Conservation (phyloP, 2,329 filamentous ascomycete genomes). For the Alternaria sp. region DNA sequence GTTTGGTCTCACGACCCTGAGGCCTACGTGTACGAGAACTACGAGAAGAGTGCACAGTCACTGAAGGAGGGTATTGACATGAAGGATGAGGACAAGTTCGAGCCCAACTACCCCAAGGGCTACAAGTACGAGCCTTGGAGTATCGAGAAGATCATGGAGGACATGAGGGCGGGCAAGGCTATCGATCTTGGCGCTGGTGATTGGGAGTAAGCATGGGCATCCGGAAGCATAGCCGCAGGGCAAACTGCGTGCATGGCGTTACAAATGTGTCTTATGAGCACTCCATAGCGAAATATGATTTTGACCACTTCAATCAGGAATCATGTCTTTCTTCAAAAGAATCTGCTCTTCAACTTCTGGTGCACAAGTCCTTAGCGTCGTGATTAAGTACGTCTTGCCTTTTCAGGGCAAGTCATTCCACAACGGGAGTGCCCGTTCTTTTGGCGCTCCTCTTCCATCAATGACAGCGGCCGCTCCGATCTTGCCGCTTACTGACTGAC, state of each 20-base stretch:
- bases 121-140: slow-evolving; percentile 54
- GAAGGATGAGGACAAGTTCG: slow-evolving; percentile 52
- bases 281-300: not conserved
- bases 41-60: slow-evolving; percentile 52
- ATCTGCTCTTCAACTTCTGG: not conserved
- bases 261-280: not conserved
- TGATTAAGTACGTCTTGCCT: not conserved
- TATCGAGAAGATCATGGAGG: slow-evolving; percentile 53
- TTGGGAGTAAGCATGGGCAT: slow-evolving; percentile 38
- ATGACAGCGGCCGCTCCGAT: not conserved
- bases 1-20: slow-evolving; percentile 58
- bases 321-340: not conserved
- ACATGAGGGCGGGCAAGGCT: slow-evolving; percentile 47
- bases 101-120: slow-evolving; percentile 56
- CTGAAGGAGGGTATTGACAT: slow-evolving; percentile 54
- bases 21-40: slow-evolving; percentile 56
- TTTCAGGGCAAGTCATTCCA: not conserved
- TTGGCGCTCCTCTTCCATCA: not conserved
- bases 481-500: not conserved
- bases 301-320: not conserved
- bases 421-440: not conserved
- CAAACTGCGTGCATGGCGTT: slow-evolving; percentile 1
- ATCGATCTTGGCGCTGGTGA: slow-evolving; percentile 48
- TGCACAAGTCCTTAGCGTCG: not conserved
- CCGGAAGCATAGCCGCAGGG: slow-evolving; percentile 1